Conservation (phyloP, 495 filamentous ascomycete genomes). For the Penicillium lividum region DNA sequence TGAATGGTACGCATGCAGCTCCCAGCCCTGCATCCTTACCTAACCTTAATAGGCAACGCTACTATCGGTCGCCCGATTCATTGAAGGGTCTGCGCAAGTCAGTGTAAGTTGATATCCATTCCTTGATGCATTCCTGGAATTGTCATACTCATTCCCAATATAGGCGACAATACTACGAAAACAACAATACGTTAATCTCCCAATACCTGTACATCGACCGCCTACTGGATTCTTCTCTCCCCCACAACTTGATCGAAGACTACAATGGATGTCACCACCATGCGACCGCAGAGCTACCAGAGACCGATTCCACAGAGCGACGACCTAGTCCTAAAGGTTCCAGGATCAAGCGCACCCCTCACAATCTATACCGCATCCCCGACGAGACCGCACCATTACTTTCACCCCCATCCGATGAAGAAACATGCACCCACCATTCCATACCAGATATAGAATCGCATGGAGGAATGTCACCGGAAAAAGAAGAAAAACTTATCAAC, state of each 20-base stretch:
- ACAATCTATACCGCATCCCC: conserved; percentile 75
- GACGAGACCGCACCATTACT: conserved; percentile 67
- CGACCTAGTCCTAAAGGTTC: conserved; percentile 11
- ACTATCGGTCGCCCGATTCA: conserved; percentile 33
- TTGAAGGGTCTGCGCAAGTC: conserved; percentile 30
- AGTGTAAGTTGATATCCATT: conserved; percentile 24
- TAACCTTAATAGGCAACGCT: conserved; percentile 30
- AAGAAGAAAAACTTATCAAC: conserved; percentile 65
- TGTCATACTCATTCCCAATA: not conserved
- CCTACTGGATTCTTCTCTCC: conserved; percentile 84
- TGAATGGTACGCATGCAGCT: conserved; percentile 32
- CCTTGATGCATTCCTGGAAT: not conserved
- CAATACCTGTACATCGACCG: conserved; percentile 91
- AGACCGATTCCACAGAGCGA: conserved; percentile 22
- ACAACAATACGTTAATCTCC: conserved; percentile 78
- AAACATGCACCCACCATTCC: conserved; percentile 25
- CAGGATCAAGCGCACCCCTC: conserved; percentile 77
- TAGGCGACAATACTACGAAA: conserved; percentile 75
- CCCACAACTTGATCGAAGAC: conserved; percentile 83
- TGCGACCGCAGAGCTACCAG: not conserved
- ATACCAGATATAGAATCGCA: conserved; percentile 41
- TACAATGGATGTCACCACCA: conserved; percentile 47
- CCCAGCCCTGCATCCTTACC: not conserved
- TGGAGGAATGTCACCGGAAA: conserved; percentile 58
- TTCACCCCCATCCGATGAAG: conserved; percentile 31